Conservation (phyloP, 2,329 filamentous ascomycete species). For the Gremmenia infestans region DNA sequence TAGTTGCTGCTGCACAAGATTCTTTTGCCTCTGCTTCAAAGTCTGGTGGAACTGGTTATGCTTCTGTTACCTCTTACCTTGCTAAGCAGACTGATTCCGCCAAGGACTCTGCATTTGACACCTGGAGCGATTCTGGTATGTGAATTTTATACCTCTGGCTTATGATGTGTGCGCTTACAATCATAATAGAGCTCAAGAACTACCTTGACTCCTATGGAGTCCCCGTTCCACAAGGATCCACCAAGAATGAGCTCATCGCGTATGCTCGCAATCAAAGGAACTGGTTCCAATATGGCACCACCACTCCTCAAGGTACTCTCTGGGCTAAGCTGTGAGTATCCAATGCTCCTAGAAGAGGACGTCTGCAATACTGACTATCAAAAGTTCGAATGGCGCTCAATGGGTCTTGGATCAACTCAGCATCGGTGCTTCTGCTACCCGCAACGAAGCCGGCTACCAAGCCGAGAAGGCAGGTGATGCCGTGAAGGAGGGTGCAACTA, state of each 20-base stretch:
- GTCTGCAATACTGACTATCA: slow-evolving; percentile 16
- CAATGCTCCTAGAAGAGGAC: slow-evolving; percentile 24
- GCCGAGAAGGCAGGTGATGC: slow-evolving; percentile 43
- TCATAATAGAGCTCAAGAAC: slow-evolving; percentile 57
- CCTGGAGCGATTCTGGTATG: slow-evolving; percentile 54
- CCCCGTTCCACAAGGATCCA: slow-evolving; percentile 28
- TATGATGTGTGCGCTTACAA: slow-evolving; percentile 28
- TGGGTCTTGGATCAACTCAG: slow-evolving; percentile 46
- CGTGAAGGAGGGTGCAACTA: slow-evolving; percentile 30
- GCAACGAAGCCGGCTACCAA: slow-evolving; percentile 35
- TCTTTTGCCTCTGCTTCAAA: slow-evolving; percentile 56
- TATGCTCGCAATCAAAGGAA: slow-evolving; percentile 67
- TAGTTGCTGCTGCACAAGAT: slow-evolving; percentile 59
- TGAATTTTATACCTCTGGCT: background rate
- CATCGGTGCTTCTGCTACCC: slow-evolving; percentile 42
- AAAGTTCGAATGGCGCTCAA: slow-evolving; percentile 35
- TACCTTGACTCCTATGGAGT: slow-evolving; percentile 79
- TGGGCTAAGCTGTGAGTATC: slow-evolving; percentile 54
- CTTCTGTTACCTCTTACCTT: slow-evolving; percentile 67
- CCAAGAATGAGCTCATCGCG: slow-evolving; percentile 60
- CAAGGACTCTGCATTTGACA: slow-evolving; percentile 64
- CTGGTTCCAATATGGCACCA: slow-evolving; percentile 73
- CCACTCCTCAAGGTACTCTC: slow-evolving; percentile 58
- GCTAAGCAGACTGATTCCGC: slow-evolving; percentile 58
- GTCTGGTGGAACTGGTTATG: slow-evolving; percentile 52